These are phyloP conservation scores for Rhododendron williamsianum DNA, from an alignment of 148 eudicot species.

Conservation along the genomic window DNA sequence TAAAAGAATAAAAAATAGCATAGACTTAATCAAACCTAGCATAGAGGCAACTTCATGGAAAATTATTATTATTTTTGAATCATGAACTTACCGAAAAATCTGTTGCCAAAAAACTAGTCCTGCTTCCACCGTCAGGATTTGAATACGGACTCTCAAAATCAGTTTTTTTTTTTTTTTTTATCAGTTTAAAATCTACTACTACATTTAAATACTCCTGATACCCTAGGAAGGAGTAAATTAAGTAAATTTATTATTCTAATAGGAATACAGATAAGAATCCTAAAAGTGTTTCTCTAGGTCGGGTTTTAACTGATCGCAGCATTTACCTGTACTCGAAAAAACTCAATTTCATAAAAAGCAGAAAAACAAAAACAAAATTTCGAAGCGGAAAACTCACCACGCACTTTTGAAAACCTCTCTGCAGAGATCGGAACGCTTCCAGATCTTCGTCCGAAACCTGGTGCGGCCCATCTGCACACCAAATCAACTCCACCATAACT, in stretches of 20 bases:
- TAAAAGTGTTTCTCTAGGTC: background rate
- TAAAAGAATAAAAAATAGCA: background rate
- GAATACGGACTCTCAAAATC: too few relatives aligned
- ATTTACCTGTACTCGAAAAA: background rate
- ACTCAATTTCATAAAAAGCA: background rate
- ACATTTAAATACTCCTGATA: background rate
- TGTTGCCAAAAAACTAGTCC: background rate
- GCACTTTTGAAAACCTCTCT: conserved; percentile 61
- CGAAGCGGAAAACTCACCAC: conserved; percentile 48
- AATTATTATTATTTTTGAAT: background rate
- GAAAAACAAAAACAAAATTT: background rate
- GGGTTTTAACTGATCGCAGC: background rate
- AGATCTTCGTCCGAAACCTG: conserved; percentile 54
- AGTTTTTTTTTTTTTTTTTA: too few relatives aligned
- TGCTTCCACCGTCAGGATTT: background rate
- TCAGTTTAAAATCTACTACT: background rate
- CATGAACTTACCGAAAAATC: background rate
- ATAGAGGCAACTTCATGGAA: background rate
- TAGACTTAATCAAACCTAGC: background rate
- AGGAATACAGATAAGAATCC: background rate
- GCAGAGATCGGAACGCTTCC: conserved; percentile 60
- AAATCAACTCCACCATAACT: background rate
- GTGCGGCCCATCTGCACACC: conserved; percentile 33
- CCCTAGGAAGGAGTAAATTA: background rate
- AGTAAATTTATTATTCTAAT: background rate